Evolutionary conservation across 192 early-diverging fungal species (phyloP).

Genomic region (Coemansia sp.): DNA sequence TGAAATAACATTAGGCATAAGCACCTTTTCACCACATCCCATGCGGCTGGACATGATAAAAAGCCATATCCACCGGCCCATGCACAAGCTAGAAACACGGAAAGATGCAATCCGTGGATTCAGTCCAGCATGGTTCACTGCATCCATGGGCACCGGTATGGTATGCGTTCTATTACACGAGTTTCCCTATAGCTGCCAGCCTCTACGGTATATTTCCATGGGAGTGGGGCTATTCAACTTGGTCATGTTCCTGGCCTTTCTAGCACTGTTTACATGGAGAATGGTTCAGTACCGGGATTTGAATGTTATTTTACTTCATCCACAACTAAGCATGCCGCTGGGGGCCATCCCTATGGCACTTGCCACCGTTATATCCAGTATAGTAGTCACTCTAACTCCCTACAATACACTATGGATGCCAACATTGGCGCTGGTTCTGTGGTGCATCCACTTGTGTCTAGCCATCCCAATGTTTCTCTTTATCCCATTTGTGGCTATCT

Average conservation of each 20-base stretch:
- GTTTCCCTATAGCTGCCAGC: slow-evolving; percentile 47
- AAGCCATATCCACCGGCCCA: slow-evolving; percentile 40
- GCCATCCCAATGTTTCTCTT: slow-evolving; percentile 33
- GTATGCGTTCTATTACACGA: slow-evolving; percentile 24
- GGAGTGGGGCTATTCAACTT: slow-evolving; percentile 44
- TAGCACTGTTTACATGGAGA: slow-evolving; percentile 28
- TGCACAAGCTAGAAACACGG: slow-evolving; percentile 34
- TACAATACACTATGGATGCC: slow-evolving; percentile 36
- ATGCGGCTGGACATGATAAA: slow-evolving; percentile 6
- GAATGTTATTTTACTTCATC: slow-evolving; percentile 47
- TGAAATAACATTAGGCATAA: slow-evolving; percentile 16
- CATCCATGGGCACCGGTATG: slow-evolving; percentile 57
- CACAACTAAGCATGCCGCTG: slow-evolving; percentile 51
- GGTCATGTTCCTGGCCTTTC: slow-evolving; percentile 31
- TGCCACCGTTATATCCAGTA: slow-evolving; percentile 38
- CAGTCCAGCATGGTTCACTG: slow-evolving; percentile 59
- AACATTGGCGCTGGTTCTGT: slow-evolving; percentile 43
- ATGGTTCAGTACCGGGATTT: slow-evolving; percentile 47
- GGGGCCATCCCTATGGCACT: slow-evolving; percentile 57
- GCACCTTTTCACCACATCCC: background rate
- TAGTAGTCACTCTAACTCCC: slow-evolving; percentile 21
- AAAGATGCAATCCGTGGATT: slow-evolving; percentile 50
- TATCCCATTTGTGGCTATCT: slow-evolving; percentile 44
- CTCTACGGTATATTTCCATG: slow-evolving; percentile 42
- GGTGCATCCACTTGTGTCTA: slow-evolving; percentile 43